A percentile compares a stretch with the other conserved stretches of the same genome.
Conservation (phyloP, 208 protist species). For the Wallacemonas sp. region DNA sequence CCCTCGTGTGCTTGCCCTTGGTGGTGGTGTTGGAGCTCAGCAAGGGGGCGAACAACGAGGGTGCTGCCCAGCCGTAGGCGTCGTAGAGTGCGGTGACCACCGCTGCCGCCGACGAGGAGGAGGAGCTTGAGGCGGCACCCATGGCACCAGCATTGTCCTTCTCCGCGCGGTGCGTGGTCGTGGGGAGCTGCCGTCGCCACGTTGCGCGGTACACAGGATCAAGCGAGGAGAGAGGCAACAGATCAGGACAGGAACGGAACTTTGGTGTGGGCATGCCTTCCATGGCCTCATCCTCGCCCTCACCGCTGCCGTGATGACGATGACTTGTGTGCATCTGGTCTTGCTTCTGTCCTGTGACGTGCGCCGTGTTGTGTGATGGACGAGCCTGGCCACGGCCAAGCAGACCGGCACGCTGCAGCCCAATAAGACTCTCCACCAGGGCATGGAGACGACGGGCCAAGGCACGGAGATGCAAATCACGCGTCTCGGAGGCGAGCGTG, state of each 20-base stretch:
- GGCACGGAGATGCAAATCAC: neutral
- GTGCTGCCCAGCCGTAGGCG: conserved; percentile 11
- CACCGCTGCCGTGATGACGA: too few species aligned
- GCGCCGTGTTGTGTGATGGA: too few species aligned
- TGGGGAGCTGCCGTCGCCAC: too few species aligned
- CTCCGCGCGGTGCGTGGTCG: too few species aligned
- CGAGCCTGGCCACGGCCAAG: too few species aligned
- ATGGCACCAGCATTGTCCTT: too few species aligned
- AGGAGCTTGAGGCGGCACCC: neutral
- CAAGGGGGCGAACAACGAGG: neutral
- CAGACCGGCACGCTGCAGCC: neutral
- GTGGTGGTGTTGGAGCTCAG: neutral
- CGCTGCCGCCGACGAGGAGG: neutral
- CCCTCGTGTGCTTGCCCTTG: neutral
- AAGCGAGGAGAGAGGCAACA: neutral
- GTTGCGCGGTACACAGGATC: neutral
- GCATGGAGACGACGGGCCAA: conserved; percentile 8
- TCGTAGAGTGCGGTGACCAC: neutral
- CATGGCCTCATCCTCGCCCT: neutral
- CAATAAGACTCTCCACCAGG: conserved; percentile 9
- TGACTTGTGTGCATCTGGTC: too few species aligned
- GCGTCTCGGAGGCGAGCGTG: too few species aligned
- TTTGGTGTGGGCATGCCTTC: too few species aligned
- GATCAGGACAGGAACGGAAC: too few species aligned
- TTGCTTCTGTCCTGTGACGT: too few species aligned